These are phyloP conservation scores for Aspergillus sp. DNA, from an alignment of 2,329 filamentous ascomycete species.

Conservation along the genomic window DNA sequence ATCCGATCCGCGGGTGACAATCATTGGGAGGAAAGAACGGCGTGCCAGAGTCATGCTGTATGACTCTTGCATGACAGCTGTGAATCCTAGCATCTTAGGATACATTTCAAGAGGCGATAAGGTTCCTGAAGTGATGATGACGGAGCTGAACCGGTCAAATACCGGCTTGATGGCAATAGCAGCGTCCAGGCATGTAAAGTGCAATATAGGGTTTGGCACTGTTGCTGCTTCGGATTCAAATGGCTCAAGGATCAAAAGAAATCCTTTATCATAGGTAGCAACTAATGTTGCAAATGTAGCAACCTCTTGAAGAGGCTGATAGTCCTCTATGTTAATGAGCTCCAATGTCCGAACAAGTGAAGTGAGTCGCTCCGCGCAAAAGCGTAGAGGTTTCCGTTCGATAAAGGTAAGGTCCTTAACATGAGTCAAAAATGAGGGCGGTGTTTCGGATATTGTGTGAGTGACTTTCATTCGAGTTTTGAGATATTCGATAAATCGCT, in stretches of 20 bases:
- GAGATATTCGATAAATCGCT: constrained; percentile 94
- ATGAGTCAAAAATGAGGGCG: constrained; percentile 84
- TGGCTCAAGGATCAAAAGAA: constrained; percentile 91
- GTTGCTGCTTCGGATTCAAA: constrained; percentile 93
- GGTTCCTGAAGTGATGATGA: constrained; percentile 96
- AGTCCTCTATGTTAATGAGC: constrained; percentile 96
- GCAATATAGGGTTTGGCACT: constrained; percentile 91
- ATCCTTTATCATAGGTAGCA: constrained; percentile 94
- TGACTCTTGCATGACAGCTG: constrained; percentile 87
- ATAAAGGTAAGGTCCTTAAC: constrained; percentile 95
- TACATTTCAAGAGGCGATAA: constrained; percentile 98
- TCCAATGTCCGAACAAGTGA: constrained; percentile 92
- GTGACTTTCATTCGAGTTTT: constrained; percentile 98
- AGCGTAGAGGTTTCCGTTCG: constrained; percentile 83
- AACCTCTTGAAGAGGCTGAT: constrained; percentile 91
- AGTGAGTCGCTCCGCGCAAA: constrained; percentile 89
- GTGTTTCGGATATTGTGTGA: constrained; percentile 94
- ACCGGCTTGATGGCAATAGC: constrained; percentile 97
- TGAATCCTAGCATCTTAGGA: constrained; percentile 94
- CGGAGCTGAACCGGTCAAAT: constrained; percentile 93
- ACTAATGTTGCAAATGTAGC: constrained; percentile 94
- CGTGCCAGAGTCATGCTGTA: constrained; percentile 94
- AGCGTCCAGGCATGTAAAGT: constrained; percentile 93
- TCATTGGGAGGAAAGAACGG: constrained; percentile 94
- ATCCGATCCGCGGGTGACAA: constrained; percentile 89